phyloP scores from a whole-genome alignment of 1,284 basidiomycete species.

The Sanghuangporus weigelae region DNA sequence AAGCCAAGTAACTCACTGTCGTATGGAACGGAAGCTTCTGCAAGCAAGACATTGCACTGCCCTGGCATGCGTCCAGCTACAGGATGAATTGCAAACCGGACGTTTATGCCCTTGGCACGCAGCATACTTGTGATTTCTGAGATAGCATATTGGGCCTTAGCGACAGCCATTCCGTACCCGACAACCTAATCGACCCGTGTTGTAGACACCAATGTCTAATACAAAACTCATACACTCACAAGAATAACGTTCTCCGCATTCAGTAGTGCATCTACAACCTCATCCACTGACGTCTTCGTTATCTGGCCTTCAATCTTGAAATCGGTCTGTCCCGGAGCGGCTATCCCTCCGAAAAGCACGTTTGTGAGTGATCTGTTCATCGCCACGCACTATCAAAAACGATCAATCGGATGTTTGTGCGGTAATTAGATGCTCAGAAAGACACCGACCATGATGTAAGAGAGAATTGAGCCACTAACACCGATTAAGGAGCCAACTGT shows the following conservation, averaged over 20 bases:
- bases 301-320: conserved; percentile 78
- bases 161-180: conserved; percentile 86
- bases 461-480: conserved; percentile 83
- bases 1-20: conserved; percentile 49
- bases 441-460: conserved; percentile 76
- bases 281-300: conserved; percentile 71
- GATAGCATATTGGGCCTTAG: conserved; percentile 83
- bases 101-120: conserved; percentile 66
- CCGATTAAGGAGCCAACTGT: conserved; percentile 80
- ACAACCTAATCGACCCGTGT: conserved; percentile 49
- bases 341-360: conserved; percentile 77
- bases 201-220: background rate
- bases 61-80: conserved; percentile 70
- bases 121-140: conserved; percentile 74
- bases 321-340: conserved; percentile 46
- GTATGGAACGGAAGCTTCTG: conserved; percentile 84
- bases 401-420: conserved; percentile 10
- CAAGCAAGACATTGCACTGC: conserved; percentile 82
- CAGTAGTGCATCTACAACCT: conserved; percentile 68
- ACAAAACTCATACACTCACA: conserved; percentile 33
- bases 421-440: conserved; percentile 14
- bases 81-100: conserved; percentile 45
- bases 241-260: conserved; percentile 83
- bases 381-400: conserved; percentile 62
- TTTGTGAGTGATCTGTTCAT: conserved; percentile 82